Percentiles rank a stretch among this genome's conserved stretches.
Evolutionary conservation across 2,329 filamentous ascomycete species (phyloP).

Genomic region (Penicillium sp.): DNA sequence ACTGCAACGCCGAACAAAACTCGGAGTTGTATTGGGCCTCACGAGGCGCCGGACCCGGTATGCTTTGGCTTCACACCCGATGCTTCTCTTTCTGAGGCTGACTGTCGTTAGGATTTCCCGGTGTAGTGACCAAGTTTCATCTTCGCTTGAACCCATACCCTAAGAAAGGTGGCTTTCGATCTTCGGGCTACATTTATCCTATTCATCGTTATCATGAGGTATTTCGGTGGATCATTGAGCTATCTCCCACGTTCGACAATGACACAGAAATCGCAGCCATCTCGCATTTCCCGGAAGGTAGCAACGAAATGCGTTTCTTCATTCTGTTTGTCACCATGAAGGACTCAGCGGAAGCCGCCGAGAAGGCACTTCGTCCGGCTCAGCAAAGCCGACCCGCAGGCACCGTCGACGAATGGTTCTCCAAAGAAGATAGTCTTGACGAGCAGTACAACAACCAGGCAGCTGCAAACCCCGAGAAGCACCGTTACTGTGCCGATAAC

Average conservation of each 20-base stretch:
- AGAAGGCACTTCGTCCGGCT: slow-evolving; percentile 9
- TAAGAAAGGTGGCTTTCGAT: slow-evolving; percentile 23
- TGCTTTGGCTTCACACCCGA: too few relatives aligned
- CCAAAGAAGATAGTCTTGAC: slow-evolving; percentile 26
- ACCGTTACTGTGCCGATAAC: slow-evolving; percentile 54
- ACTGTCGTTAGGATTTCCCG: slow-evolving; percentile 43
- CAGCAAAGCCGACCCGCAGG: slow-evolving; percentile 40
- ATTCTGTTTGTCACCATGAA: slow-evolving; percentile 22
- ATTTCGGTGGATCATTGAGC: slow-evolving; percentile 47
- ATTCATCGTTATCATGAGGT: slow-evolving; percentile 46
- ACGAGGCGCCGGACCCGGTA: too few relatives aligned
- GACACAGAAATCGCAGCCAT: slow-evolving; percentile 30
- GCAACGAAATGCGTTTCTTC: slow-evolving; percentile 28
- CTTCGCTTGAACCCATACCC: slow-evolving; percentile 37
- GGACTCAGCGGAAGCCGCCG: slow-evolving; percentile 7
- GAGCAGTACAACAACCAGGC: slow-evolving; percentile 44
- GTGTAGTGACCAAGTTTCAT: slow-evolving; percentile 52
- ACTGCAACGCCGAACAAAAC: too few relatives aligned
- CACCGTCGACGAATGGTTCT: slow-evolving; percentile 39
- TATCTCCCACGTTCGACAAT: slow-evolving; percentile 10
- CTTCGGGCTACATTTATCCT: slow-evolving; percentile 49
- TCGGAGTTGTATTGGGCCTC: too few relatives aligned
- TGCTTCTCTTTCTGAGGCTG: too few relatives aligned
- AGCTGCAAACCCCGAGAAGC: slow-evolving; percentile 47
- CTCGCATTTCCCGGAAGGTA: slow-evolving; percentile 31